A percentile compares a stretch with the other conserved stretches of the same genome.
Conservation (phyloP, 306 rosid genomes). For the Prunus mume region DNA sequence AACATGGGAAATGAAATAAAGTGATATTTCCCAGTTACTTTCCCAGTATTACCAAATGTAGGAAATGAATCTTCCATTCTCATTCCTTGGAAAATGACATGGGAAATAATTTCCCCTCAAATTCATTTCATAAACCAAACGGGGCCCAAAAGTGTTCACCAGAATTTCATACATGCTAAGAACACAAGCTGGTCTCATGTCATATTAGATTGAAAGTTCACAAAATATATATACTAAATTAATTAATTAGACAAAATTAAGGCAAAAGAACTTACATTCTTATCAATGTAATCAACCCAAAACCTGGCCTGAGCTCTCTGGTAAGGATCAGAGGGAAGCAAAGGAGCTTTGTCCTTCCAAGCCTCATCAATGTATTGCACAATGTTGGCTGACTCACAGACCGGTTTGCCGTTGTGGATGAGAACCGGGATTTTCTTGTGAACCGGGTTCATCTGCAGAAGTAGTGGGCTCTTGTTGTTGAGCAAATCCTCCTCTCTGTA, state of each 20-base stretch:
- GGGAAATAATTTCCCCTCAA: no score
- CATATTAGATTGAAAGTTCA: no score
- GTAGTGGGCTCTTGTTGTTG: slow-evolving; percentile 41
- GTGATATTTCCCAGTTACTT: no score
- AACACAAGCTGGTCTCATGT: no score
- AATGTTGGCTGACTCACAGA: slow-evolving; percentile 41
- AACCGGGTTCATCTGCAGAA: slow-evolving; percentile 53
- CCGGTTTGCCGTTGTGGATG: slow-evolving; percentile 50
- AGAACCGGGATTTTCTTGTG: slow-evolving; percentile 60
- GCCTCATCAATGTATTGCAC: slow-evolving; percentile 44
- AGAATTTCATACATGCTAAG: no score
- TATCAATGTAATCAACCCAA: slow-evolving; percentile 43
- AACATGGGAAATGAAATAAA: no score
- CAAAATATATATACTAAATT: no score
- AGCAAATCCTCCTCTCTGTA: slow-evolving; percentile 29
- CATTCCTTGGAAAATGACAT: no score
- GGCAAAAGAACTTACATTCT: slow-evolving; percentile 20
- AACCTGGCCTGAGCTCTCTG: slow-evolving; percentile 40
- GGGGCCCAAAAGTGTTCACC: no score
- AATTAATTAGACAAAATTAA: neutral
- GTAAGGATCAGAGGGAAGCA: slow-evolving; percentile 45
- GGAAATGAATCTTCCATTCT: no score
- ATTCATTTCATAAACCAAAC: no score
- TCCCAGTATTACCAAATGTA: no score
- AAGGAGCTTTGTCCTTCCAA: slow-evolving; percentile 27